Conservation (phyloP, 352 stramenopile genomes). For the Globisporangium acanthophoron region DNA sequence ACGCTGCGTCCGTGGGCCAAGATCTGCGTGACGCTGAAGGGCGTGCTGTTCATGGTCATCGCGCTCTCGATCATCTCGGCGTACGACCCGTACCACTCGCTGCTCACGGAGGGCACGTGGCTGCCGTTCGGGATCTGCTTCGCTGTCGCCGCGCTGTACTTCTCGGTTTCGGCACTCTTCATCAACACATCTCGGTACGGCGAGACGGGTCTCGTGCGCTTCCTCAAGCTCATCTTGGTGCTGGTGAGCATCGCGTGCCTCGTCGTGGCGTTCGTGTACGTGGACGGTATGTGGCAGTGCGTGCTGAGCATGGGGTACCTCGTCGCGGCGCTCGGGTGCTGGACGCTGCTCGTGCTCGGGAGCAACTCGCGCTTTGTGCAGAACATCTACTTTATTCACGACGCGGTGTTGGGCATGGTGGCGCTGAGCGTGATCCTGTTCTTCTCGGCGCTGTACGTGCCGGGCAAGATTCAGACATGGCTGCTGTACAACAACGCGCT, state of each 20-base stretch:
- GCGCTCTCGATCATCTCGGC: conserved; percentile 84
- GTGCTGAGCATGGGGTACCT: conserved; percentile 92
- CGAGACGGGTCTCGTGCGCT: conserved; percentile 59
- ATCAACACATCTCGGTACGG: conserved; percentile 48
- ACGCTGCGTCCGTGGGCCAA: conserved; percentile 89
- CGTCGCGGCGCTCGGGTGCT: conserved; percentile 80
- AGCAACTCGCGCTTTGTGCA: conserved; percentile 88
- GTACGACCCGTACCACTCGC: conserved; percentile 57
- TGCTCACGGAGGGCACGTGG: conserved; percentile 47
- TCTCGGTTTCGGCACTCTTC: conserved; percentile 59
- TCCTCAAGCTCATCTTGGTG: conserved; percentile 70
- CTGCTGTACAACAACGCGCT: conserved; percentile 97
- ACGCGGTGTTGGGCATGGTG: conserved; percentile 90
- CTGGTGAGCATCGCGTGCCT: conserved; percentile 72
- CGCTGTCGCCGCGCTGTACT: conserved; percentile 47
- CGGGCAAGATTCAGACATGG: conserved; percentile 94
- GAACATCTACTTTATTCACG: conserved; percentile 92
- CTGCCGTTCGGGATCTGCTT: conserved; percentile 53
- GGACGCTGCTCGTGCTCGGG: conserved; percentile 84
- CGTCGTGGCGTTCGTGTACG: conserved; percentile 53
- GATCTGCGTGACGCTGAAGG: conserved; percentile 87
- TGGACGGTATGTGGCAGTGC: conserved; percentile 88
- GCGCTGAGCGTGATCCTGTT: conserved; percentile 92
- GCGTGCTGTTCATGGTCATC: conserved; percentile 83
- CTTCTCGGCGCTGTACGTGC: conserved; percentile 86